These are phyloP conservation scores for Curvularia sp. DNA, from an alignment of 2,329 filamentous ascomycete species.

Conservation along the genomic window DNA sequence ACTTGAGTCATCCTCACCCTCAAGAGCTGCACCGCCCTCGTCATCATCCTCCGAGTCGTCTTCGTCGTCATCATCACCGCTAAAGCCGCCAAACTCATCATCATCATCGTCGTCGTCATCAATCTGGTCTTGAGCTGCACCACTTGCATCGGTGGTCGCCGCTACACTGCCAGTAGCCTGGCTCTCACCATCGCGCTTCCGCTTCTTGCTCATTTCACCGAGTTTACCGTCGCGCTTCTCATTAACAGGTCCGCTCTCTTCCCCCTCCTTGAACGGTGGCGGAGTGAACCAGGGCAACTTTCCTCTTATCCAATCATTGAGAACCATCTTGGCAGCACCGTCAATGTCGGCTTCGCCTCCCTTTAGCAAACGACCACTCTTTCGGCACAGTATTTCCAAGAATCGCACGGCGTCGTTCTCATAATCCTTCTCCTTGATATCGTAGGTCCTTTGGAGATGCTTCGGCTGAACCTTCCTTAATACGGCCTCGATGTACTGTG, in stretches of 20 bases:
- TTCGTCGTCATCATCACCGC: constrained; percentile 36
- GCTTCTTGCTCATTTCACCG: constrained; percentile 81
- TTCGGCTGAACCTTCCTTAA: constrained; percentile 80
- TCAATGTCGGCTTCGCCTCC: constrained; percentile 96
- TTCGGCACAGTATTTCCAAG: constrained; percentile 83
- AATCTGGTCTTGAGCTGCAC: constrained; percentile 23
- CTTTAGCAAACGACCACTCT: constrained; percentile 83
- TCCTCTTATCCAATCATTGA: constrained; percentile 94
- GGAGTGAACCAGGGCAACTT: constrained; percentile 97
- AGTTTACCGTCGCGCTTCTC: constrained; percentile 77
- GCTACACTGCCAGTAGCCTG: constrained; percentile 34
- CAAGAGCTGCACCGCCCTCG: constrained; percentile 23
- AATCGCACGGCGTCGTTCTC: constrained; percentile 77
- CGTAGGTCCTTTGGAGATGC: constrained; percentile 93
- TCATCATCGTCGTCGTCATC: constrained; percentile 38
- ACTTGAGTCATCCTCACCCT: constrained; percentile 24
- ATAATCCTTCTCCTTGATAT: constrained; percentile 80
- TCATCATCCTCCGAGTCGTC: constrained; percentile 31
- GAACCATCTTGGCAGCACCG: constrained; percentile 92
- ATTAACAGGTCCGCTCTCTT: constrained; percentile 39
- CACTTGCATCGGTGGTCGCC: constrained; percentile 23
- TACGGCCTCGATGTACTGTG: constrained; percentile 90
- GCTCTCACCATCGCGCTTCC: constrained; percentile 64
- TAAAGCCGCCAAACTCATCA: constrained; percentile 46
- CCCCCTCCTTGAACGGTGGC: constrained; percentile 64